Conservation (phyloP, 805 yeast genomes). For the Cyberlindnera subsufficiens region DNA sequence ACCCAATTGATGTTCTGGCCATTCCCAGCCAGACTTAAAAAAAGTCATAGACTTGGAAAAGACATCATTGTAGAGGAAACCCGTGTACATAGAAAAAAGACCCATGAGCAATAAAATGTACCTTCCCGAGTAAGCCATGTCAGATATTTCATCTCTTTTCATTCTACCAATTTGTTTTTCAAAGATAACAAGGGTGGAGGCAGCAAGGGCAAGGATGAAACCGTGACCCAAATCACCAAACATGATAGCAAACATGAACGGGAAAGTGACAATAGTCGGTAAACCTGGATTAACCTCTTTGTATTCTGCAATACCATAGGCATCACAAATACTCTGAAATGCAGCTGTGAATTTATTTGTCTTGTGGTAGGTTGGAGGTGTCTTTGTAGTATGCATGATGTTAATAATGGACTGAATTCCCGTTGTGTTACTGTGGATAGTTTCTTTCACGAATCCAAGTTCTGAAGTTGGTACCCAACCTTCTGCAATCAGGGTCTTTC, state of each 20-base stretch:
- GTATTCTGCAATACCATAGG: constrained; percentile 90
- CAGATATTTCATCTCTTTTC: constrained; percentile 88
- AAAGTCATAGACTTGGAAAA: constrained; percentile 88
- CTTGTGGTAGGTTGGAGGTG: constrained; percentile 92
- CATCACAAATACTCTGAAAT: constrained; percentile 89
- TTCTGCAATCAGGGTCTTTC: constrained; percentile 77
- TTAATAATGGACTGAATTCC: constrained; percentile 53
- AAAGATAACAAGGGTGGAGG: constrained; percentile 60
- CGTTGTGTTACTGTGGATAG: constrained; percentile 62
- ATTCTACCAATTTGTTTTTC: constrained; percentile 65
- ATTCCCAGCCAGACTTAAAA: constrained; percentile 85
- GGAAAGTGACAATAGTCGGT: constrained; percentile 92
- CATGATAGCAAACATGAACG: constrained; percentile 98
- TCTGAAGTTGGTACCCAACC: constrained; percentile 95
- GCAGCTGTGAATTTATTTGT: constrained; percentile 92
- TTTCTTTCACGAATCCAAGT: constrained; percentile 49
- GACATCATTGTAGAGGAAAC: constrained; percentile 86
- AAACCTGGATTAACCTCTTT: constrained; percentile 95
- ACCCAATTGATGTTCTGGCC: constrained; percentile 74
- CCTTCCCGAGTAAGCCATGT: constrained; percentile 93
- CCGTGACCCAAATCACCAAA: constrained; percentile 99
- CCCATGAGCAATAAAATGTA: constrained; percentile 93
- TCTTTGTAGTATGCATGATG: constrained; percentile 56
- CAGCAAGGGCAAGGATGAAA: constrained; percentile 70
- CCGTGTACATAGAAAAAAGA: constrained; percentile 89